Conservation (phyloP, 1,284 basidiomycete genomes). For the Cutaneotrichosporon dermatis region DNA sequence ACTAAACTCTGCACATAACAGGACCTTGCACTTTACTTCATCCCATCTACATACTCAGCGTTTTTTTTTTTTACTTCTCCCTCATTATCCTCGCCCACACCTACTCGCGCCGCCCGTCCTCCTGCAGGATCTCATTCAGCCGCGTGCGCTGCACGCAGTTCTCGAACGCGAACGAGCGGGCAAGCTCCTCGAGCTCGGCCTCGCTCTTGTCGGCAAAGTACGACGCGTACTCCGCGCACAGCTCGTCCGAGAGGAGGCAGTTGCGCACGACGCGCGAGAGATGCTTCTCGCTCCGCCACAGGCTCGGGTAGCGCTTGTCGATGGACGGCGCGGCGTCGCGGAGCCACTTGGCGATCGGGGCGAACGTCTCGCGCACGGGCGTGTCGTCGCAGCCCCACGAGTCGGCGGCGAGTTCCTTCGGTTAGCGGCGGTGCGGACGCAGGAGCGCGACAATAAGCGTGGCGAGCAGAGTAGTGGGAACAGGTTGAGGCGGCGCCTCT, state of each 20-base stretch:
- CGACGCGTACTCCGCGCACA: conserved; percentile 63
- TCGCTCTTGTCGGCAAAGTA: conserved; percentile 57
- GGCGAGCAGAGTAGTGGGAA: too few relatives aligned
- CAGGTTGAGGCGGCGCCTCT: too few relatives aligned
- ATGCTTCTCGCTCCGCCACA: conserved; percentile 27
- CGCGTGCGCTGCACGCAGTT: conserved; percentile 53
- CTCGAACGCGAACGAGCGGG: conserved; percentile 60
- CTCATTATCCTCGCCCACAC: background rate
- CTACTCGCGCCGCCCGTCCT: conserved; percentile 22
- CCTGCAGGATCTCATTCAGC: conserved; percentile 44
- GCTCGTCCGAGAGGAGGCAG: conserved; percentile 60
- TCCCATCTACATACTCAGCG: too few relatives aligned
- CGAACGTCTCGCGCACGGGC: conserved; percentile 56
- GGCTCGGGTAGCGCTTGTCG: conserved; percentile 43
- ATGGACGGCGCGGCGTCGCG: conserved; percentile 43
- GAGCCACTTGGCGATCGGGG: conserved; percentile 58
- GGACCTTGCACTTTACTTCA: too few relatives aligned
- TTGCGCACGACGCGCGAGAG: conserved; percentile 58
- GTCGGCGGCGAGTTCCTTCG: conserved; percentile 59
- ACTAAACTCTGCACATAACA: too few relatives aligned
- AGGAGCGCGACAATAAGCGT: too few relatives aligned
- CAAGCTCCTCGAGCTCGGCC: conserved; percentile 59
- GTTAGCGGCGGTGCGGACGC: too few relatives aligned
- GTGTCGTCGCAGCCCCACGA: conserved; percentile 57
- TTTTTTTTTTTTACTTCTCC: too few relatives aligned